These are phyloP conservation scores for Miamiensis avidus DNA, from an alignment of 169 alveolate genomes.

Conservation along the genomic window DNA sequence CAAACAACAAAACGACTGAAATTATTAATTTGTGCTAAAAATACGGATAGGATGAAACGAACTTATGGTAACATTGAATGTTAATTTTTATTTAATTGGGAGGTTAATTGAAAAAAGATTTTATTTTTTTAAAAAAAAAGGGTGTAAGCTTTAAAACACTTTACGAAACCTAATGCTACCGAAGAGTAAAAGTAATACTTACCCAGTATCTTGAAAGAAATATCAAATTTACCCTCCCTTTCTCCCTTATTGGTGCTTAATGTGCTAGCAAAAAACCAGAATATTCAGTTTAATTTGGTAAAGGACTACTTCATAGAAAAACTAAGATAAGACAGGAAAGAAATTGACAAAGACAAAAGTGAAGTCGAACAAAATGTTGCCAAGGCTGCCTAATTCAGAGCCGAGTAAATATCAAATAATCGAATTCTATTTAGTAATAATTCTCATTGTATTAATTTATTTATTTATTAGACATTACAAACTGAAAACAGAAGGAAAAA, in stretches of 20 bases:
- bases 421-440: not conserved
- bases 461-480: not conserved
- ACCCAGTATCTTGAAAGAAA: conserved; percentile 36
- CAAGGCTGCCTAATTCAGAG: conserved; percentile 47
- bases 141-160: conserved; percentile 53
- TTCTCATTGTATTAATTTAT: too few species aligned
- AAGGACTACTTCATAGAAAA: conserved; percentile 58
- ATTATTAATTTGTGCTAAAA: conserved; percentile 58
- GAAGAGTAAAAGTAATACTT: conserved; percentile 39
- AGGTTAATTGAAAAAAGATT: too few species aligned
- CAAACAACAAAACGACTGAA: conserved; percentile 46
- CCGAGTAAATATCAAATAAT: conserved; percentile 52
- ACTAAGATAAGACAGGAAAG: conserved; percentile 44
- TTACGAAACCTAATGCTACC: conserved; percentile 55
- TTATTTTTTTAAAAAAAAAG: not conserved
- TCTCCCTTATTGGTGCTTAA: conserved; percentile 69
- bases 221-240: conserved; percentile 44
- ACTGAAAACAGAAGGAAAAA: conserved; percentile 1
- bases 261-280: conserved; percentile 55
- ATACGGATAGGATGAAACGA: conserved; percentile 52
- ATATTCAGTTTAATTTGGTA: conserved; percentile 56
- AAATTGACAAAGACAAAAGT: conserved; percentile 49
- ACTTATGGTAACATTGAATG: conserved; percentile 55
- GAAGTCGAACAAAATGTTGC: conserved; percentile 54
- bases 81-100: too few species aligned